phyloP scores from a whole-genome alignment of 2,329 filamentous ascomycete genomes.

The Penicillium sp. region DNA sequence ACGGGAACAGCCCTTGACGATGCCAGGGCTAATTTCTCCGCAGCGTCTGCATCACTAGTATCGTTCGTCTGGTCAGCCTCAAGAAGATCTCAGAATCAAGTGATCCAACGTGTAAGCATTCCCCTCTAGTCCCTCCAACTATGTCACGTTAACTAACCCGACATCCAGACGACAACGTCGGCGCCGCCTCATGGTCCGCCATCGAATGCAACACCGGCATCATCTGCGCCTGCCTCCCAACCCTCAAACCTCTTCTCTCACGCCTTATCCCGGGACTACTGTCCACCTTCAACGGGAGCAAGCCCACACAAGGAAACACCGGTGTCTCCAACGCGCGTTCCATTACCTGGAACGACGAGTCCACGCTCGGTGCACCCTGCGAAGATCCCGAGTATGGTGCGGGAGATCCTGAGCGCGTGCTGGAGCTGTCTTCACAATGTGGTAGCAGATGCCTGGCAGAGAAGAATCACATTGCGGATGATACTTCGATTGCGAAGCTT shows the following conservation, averaged over 20 bases:
- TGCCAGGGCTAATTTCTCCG: not conserved
- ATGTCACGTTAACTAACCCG: slow-evolving; percentile 5
- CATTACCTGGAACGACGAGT: slow-evolving; percentile 31
- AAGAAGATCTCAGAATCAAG: slow-evolving; percentile 35
- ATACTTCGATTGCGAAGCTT: slow-evolving; percentile 10
- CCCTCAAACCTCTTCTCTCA: slow-evolving; percentile 38
- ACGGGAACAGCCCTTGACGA: not conserved
- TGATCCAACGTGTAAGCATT: slow-evolving; percentile 37
- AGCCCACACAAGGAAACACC: slow-evolving; percentile 14
- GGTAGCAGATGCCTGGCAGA: slow-evolving; percentile 17
- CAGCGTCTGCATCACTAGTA: slow-evolving; percentile 39
- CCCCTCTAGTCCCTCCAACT: too few relatives aligned
- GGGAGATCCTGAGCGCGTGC: slow-evolving; percentile 25
- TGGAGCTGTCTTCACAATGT: slow-evolving; percentile 23
- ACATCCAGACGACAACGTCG: slow-evolving; percentile 36
- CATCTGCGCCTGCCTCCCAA: slow-evolving; percentile 46
- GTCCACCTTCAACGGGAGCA: slow-evolving; percentile 26
- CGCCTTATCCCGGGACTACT: slow-evolving; percentile 33
- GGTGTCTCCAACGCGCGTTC: slow-evolving; percentile 20
- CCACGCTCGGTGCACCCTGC: slow-evolving; percentile 29
- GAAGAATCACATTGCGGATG: slow-evolving; percentile 8
- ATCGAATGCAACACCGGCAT: slow-evolving; percentile 45
- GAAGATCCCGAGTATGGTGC: slow-evolving; percentile 33
- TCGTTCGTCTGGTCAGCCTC: slow-evolving; percentile 35
- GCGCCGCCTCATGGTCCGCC: slow-evolving; percentile 40